Evolutionary conservation across 495 filamentous ascomycete genomes (phyloP), one percentile per base, ranked within the genome.

Genomic region (Lasiosphaeriaceae sp.): DNA sequence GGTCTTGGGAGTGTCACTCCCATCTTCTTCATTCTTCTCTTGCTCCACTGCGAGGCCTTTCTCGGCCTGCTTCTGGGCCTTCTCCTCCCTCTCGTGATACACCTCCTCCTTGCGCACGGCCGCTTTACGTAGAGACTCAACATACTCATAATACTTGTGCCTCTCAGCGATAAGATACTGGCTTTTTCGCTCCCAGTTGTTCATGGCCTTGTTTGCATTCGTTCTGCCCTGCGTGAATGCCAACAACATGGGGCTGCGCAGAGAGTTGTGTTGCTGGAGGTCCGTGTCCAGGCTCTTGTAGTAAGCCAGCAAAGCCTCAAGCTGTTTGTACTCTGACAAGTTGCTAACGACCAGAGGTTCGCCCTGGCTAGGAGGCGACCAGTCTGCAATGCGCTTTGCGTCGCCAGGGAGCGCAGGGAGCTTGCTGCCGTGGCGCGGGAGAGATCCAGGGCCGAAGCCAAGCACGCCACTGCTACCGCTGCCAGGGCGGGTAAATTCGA

Each of bases 121-220:
- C 7, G 79, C 79, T 14, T 70, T 68, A 51, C 71, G 68, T 29
- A 99, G 73, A 29, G 82, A 83, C 65, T 97, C 95, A 57, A 96
- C 90, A 59, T 97, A 99, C 0, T 92, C 97, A 48, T 86, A 77
- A 71, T 96, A 97, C 66, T 97, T 99, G 62, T 96, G 89, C 66
- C 93, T 97, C 73, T 99, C 94, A n/a, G 87, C 79, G 20, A 97
- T 76, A 41, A 99, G 74, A 68, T 97, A 96, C 29, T 86, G 86
- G 37, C 89, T 93, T 73, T 97, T 97, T 54, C 87, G 83, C 76
- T 99, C 92, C 95, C 95, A 99, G 68, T 99, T 99, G 4, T 86
- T 78, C 86, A 96, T 81, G 2, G 93, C 90, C 71, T 89, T 92
- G 47, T 73, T 72, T 21, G 83, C 77, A 67, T 97, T 99, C 20